A percentile compares a stretch with the other conserved stretches of the same genome.
phyloP scores from a whole-genome alignment of 352 stramenopile species.

The Pythium periplocum region DNA sequence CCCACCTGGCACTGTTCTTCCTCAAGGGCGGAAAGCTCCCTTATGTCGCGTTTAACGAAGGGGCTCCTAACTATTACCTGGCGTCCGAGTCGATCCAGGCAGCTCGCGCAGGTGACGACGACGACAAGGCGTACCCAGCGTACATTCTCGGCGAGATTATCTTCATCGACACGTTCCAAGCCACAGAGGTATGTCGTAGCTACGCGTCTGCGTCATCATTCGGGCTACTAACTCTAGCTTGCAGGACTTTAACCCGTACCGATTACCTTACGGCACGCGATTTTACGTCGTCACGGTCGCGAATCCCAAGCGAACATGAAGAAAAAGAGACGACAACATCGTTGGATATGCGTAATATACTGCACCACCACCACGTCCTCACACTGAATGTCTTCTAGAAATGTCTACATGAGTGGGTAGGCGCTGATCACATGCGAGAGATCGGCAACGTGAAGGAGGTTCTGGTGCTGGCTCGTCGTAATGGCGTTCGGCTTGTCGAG shows the following conservation, averaged over 20 bases:
- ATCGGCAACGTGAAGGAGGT: constrained; percentile 47
- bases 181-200: constrained; percentile 48
- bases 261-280: constrained; percentile 62
- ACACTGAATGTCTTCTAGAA: no score
- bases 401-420: constrained; percentile 35
- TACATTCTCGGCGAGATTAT: constrained; percentile 84
- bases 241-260: constrained; percentile 82
- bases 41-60: constrained; percentile 82
- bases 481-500: constrained; percentile 50
- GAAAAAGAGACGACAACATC: constrained; percentile 4
- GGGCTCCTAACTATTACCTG: constrained; percentile 72
- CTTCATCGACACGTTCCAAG: constrained; percentile 81
- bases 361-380: no score
- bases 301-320: constrained; percentile 63
- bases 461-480: constrained; percentile 41
- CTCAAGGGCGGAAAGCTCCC: constrained; percentile 65
- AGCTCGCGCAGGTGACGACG: constrained; percentile 42
- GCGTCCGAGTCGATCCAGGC: constrained; percentile 77
- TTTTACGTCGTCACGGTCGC: constrained; percentile 78
- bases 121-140: constrained; percentile 51
- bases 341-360: not conserved
- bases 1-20: constrained; percentile 75
- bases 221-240: no score
- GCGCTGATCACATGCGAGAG: constrained; percentile 40
- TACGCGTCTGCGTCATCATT: no score